These are phyloP conservation scores for Tetraselmis striata DNA, from an alignment of 139 green algal species.

Conservation along the genomic window DNA sequence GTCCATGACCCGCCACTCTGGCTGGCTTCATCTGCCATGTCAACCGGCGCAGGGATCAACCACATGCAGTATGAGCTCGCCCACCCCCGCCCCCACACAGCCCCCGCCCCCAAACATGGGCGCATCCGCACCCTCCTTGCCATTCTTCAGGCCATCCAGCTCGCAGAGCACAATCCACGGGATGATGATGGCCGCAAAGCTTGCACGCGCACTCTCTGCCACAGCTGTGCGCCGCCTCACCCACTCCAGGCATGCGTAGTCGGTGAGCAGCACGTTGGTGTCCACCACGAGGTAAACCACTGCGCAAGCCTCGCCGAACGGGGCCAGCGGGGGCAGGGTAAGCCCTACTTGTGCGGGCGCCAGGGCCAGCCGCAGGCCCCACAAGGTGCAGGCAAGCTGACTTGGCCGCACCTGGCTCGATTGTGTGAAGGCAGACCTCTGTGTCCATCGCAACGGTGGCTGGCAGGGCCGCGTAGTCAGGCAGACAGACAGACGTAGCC, in stretches of 20 bases:
- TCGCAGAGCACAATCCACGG: not conserved
- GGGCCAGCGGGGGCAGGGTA: too few relatives aligned
- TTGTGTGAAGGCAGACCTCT: not conserved
- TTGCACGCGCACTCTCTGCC: not conserved
- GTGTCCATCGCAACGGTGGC: not conserved
- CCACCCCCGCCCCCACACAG: too few relatives aligned
- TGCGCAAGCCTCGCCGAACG: too few relatives aligned
- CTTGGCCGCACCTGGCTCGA: too few relatives aligned
- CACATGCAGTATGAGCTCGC: too few relatives aligned
- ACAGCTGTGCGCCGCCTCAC: not conserved
- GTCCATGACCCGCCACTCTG: not conserved
- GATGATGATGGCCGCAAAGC: not conserved
- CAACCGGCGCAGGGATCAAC: too few relatives aligned
- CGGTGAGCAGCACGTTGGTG: not conserved
- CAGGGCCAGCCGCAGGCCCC: too few relatives aligned
- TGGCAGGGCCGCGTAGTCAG: not conserved
- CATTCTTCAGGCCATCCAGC: not conserved
- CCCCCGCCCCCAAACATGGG: too few relatives aligned
- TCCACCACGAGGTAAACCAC: not conserved
- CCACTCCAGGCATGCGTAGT: not conserved
- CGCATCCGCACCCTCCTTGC: not conserved
- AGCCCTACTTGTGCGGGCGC: too few relatives aligned
- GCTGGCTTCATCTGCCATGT: too few relatives aligned
- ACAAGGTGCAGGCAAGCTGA: too few relatives aligned
- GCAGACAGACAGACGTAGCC: not conserved